phyloP scores from a whole-genome alignment of 2,329 filamentous ascomycete species.

The Leptodontidium sp. region DNA sequence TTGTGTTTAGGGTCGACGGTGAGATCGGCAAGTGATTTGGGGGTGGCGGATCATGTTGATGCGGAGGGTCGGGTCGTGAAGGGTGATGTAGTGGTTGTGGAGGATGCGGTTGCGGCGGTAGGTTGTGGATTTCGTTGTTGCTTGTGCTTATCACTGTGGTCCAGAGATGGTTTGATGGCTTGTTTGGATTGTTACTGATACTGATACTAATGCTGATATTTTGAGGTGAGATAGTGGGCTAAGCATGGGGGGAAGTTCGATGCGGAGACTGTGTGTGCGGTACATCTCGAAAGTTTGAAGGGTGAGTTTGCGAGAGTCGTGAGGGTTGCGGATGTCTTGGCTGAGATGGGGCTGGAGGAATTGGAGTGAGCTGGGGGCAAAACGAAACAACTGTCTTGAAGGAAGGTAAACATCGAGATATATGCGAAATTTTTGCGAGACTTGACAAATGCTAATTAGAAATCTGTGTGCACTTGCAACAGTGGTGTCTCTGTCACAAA shows the following conservation, averaged over 20 bases:
- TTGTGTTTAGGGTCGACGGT: conserved; percentile 21
- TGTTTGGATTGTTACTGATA: too few species aligned
- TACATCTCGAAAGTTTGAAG: conserved; percentile 26
- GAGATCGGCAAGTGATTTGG: conserved; percentile 17
- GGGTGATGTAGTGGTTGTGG: conserved; percentile 23
- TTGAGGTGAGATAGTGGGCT: conserved; percentile 3
- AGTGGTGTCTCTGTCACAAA: not conserved
- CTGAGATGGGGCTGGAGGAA: conserved; percentile 1
- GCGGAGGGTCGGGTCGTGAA: conserved; percentile 39
- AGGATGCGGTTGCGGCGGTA: conserved; percentile 17
- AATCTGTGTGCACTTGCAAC: not conserved
- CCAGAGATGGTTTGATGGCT: too few species aligned
- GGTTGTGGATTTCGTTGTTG: too few species aligned
- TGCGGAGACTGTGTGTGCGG: conserved; percentile 21
- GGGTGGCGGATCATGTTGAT: conserved; percentile 41
- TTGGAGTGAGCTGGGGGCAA: not conserved
- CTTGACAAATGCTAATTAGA: too few species aligned
- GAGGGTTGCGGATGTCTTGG: conserved; percentile 17
- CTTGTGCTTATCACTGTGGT: too few species aligned
- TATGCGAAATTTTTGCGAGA: too few species aligned
- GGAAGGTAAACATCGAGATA: too few species aligned
- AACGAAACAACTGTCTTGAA: too few species aligned
- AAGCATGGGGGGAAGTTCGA: conserved; percentile 17
- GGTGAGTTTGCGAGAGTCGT: conserved; percentile 20
- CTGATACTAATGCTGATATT: too few species aligned